Evolutionary conservation across 768 basidiomycete species (phyloP).

Genomic region (Russula virescens): DNA sequence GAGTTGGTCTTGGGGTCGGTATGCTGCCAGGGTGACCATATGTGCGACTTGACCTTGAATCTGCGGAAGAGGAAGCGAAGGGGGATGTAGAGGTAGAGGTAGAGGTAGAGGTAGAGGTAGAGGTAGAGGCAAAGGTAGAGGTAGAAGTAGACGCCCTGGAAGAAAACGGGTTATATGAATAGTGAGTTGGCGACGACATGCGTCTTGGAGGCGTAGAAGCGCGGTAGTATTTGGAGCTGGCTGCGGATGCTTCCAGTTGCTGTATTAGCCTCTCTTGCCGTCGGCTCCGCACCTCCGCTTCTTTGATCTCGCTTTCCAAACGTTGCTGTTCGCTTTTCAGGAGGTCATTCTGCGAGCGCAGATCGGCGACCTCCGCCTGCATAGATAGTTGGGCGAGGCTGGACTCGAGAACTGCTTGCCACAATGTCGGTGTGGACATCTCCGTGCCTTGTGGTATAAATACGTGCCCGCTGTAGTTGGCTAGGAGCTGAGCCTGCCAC

Average conservation of each 20-base stretch:
- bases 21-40: neutral
- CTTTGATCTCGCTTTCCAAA: conserved; percentile 18
- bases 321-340: conserved; percentile 26
- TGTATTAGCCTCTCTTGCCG: conserved; percentile 6
- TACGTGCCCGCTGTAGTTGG: conserved; percentile 54
- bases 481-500: conserved; percentile 63
- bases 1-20: neutral
- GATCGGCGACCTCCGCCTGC: conserved; percentile 34
- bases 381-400: conserved; percentile 44
- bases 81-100: no score
- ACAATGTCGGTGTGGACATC: conserved; percentile 26
- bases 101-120: neutral
- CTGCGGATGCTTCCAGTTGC: neutral
- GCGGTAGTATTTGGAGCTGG: neutral
- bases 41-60: neutral
- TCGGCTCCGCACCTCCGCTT: conserved; percentile 5
- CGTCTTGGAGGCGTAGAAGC: neutral
- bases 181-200: neutral
- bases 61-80: neutral
- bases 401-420: conserved; percentile 41
- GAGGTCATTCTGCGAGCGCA: conserved; percentile 15
- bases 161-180: neutral
- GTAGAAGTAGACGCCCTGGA: neutral
- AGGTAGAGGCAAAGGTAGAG: neutral
- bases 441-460: conserved; percentile 36